Conservation (phyloP, 768 basidiomycete species). For the Mycena polygramma region DNA sequence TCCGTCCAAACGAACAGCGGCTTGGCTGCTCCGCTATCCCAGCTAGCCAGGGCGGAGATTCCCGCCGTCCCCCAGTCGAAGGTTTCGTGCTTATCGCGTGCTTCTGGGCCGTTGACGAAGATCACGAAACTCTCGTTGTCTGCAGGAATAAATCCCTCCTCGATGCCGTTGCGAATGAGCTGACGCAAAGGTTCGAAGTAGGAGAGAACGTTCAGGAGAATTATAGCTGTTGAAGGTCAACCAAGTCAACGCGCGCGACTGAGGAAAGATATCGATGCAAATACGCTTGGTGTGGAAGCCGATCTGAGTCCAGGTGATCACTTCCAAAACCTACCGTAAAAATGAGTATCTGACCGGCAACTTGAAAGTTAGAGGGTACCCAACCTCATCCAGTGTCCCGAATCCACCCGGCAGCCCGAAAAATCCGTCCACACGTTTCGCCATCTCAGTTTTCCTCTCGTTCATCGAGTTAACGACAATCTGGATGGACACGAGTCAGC, state of each 20-base stretch:
- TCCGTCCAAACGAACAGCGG: constrained; percentile 66
- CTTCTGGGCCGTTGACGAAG: constrained; percentile 81
- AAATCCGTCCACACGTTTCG: constrained; percentile 82
- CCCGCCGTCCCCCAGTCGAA: constrained; percentile 89
- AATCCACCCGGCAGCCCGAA: constrained; percentile 93
- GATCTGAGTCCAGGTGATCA: constrained; percentile 60
- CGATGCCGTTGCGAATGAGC: constrained; percentile 76
- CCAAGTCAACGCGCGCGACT: not conserved
- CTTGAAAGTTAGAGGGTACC: constrained; percentile 12
- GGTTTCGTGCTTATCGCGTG: constrained; percentile 61
- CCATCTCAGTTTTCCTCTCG: constrained; percentile 95
- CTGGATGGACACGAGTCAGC: not conserved
- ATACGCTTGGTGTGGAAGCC: constrained; percentile 88
- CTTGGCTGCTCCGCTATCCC: constrained; percentile 55
- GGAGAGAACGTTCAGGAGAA: constrained; percentile 86
- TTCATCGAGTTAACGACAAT: constrained; percentile 87
- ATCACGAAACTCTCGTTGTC: constrained; percentile 72
- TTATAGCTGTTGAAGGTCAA: constrained; percentile 67
- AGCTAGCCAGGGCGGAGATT: constrained; percentile 71
- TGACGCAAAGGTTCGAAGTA: constrained; percentile 87
- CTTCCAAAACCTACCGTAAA: constrained; percentile 73
- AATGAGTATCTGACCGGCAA: not conserved
- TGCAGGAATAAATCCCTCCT: constrained; percentile 46
- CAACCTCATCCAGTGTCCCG: constrained; percentile 96
- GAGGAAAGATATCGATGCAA: not conserved